Evolutionary conservation across 148 eudicot species (phyloP).

Genomic region (Rhododendron griersonianum): DNA sequence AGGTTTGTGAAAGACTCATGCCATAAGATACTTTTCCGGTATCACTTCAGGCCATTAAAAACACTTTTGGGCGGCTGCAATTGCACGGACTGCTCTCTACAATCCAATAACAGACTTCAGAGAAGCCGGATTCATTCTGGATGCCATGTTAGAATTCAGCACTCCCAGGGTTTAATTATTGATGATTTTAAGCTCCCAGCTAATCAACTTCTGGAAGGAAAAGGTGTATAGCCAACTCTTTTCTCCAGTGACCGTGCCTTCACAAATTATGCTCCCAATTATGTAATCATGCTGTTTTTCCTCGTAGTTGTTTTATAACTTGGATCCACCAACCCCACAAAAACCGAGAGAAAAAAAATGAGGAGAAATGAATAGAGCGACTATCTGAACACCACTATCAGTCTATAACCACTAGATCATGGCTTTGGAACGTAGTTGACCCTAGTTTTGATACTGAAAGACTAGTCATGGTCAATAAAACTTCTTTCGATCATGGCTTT

Average conservation of each 20-base stretch:
- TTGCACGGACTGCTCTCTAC: background rate
- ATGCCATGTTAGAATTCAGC: background rate
- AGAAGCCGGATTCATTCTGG: background rate
- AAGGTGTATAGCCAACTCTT: background rate
- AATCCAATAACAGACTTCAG: background rate
- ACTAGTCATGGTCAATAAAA: background rate
- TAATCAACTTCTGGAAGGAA: background rate
- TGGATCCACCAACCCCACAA: background rate
- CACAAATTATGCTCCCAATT: background rate
- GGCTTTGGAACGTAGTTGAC: background rate
- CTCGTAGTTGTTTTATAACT: background rate
- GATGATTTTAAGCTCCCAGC: background rate
- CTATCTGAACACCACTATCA: background rate
- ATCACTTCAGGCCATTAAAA: background rate
- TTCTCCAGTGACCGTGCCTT: background rate
- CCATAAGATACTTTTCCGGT: background rate
- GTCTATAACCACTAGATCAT: background rate
- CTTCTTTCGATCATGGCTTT: background rate
- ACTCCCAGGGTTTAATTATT: background rate
- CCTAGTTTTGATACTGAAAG: background rate
- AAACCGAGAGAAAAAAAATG: background rate
- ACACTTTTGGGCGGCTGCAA: background rate
- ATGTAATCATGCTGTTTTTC: background rate
- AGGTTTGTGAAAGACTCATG: background rate
- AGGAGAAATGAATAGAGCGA: background rate